Evolutionary conservation across 257 asterid genomes (phyloP).

Genomic region (Capsicum chinense): DNA sequence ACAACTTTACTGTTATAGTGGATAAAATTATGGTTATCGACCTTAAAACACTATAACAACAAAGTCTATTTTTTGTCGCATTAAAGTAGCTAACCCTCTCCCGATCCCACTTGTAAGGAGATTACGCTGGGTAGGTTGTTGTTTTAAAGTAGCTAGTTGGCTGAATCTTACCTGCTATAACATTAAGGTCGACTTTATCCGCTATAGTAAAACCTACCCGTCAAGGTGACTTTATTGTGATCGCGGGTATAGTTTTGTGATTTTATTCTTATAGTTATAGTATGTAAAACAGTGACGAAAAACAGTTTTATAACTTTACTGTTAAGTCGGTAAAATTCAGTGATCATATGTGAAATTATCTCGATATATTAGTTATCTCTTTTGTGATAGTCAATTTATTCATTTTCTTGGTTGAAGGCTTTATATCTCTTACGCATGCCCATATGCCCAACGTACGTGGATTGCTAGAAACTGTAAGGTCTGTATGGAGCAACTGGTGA

Average conservation of each 20-base stretch:
- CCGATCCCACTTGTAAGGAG: too few relatives aligned
- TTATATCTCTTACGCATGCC: conserved; percentile 79
- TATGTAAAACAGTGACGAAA: neutral
- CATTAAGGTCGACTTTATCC: neutral
- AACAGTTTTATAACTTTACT: neutral
- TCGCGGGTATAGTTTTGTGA: neutral
- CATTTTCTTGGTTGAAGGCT: conserved; percentile 58
- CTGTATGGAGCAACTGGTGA: conserved; percentile 11
- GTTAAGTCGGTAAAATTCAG: neutral
- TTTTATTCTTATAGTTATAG: neutral
- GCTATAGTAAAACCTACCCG: neutral
- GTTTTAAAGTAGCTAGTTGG: neutral
- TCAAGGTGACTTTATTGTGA: neutral
- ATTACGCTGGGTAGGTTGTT: neutral
- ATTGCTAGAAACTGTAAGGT: conserved; percentile 83
- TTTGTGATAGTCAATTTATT: conserved; percentile 8
- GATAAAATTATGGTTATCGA: neutral
- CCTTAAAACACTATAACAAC: neutral
- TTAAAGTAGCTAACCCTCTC: neutral
- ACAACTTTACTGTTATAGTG: neutral
- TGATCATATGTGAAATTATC: neutral
- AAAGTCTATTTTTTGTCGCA: neutral
- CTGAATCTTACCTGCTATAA: neutral
- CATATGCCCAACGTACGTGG: conserved; percentile 90
- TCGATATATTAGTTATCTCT: neutral